Conservation (phyloP, 2,329 filamentous ascomycete species). For the Parastagonospora avenae region DNA sequence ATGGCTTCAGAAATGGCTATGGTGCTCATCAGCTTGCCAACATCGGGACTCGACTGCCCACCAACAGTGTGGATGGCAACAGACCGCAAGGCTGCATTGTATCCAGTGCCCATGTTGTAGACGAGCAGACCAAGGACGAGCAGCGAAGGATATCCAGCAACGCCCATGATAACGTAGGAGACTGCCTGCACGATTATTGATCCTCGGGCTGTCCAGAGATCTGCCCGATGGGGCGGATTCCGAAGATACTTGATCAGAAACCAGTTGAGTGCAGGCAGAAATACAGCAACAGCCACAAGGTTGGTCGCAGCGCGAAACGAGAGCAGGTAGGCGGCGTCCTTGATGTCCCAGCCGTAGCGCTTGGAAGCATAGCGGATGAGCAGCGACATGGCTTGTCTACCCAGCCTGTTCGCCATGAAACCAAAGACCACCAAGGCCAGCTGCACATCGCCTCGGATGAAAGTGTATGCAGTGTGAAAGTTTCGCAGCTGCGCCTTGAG, state of each 20-base stretch:
- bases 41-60: slow-evolving; percentile 49
- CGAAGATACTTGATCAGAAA: slow-evolving; percentile 45
- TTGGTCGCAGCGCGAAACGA: slow-evolving; percentile 56
- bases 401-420: slow-evolving; percentile 56
- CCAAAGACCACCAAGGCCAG: slow-evolving; percentile 51
- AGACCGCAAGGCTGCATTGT: slow-evolving; percentile 53
- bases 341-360: slow-evolving; percentile 56
- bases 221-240: slow-evolving; percentile 49
- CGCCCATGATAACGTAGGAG: slow-evolving; percentile 53
- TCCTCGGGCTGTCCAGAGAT: slow-evolving; percentile 53
- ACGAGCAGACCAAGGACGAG: slow-evolving; percentile 53
- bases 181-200: slow-evolving; percentile 53
- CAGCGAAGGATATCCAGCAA: slow-evolving; percentile 50
- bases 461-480: slow-evolving; percentile 46
- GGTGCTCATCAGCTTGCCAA: slow-evolving; percentile 56
- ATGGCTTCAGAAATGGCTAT: slow-evolving; percentile 56
- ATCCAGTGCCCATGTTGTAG: slow-evolving; percentile 56
- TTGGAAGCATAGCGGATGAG: slow-evolving; percentile 59
- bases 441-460: slow-evolving; percentile 48
- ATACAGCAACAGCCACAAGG: slow-evolving; percentile 53
- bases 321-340: slow-evolving; percentile 48
- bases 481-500: slow-evolving; percentile 38
- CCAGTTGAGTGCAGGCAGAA: slow-evolving; percentile 51
- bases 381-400: slow-evolving; percentile 53
- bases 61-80: slow-evolving; percentile 56